phyloP scores from a whole-genome alignment of 768 basidiomycete species.

The Termitomyces eurrhizus region DNA sequence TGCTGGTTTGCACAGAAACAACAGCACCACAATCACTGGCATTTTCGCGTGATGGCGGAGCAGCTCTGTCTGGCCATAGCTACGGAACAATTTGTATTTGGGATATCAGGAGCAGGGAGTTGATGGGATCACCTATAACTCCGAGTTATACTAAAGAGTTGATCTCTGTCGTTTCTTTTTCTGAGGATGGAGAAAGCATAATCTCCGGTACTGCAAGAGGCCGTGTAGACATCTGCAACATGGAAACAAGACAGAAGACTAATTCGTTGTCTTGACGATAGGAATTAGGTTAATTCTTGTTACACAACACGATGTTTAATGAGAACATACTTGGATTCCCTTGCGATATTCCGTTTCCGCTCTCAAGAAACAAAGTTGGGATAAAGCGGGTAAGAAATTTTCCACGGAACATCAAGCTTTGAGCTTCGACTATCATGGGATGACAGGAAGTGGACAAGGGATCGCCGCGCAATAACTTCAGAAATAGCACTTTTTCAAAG shows the following conservation, averaged over 20 bases:
- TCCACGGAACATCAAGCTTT: neutral
- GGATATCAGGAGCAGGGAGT: neutral
- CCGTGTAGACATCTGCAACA: neutral
- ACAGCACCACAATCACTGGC: neutral
- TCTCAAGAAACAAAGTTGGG: neutral
- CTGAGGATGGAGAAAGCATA: neutral
- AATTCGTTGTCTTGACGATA: neutral
- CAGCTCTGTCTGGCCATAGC: neutral
- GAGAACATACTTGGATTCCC: neutral
- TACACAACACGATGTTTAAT: too few relatives aligned
- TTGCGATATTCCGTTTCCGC: neutral
- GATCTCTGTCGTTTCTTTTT: neutral
- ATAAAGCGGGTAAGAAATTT: neutral
- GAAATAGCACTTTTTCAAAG: too few relatives aligned
- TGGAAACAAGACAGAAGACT: neutral
- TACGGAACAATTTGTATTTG: neutral
- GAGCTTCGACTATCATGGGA: too few relatives aligned
- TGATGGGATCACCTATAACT: neutral
- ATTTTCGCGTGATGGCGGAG: neutral
- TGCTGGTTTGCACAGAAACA: neutral
- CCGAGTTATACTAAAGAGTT: neutral
- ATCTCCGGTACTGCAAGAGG: neutral
- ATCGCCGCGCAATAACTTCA: too few relatives aligned
- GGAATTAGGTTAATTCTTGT: neutral
- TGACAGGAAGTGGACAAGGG: too few relatives aligned